A percentile compares a stretch with the other conserved stretches of the same genome.
These are phyloP conservation scores for Rubia yunnanensis DNA, from an alignment of 257 asterid genomes.

Conservation along the genomic window DNA sequence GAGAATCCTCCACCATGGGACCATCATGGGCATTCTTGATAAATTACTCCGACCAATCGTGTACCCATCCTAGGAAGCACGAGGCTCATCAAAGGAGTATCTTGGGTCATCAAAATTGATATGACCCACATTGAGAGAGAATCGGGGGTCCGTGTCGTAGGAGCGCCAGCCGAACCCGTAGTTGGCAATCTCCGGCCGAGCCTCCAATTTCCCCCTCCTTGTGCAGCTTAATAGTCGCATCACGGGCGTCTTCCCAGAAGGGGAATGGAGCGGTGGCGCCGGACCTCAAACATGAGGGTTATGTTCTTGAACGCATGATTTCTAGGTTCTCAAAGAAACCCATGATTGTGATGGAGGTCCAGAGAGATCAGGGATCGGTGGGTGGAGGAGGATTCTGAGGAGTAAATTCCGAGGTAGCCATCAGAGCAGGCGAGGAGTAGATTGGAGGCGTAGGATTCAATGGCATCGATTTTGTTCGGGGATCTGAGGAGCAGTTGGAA, in stretches of 20 bases:
- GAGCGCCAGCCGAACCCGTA: constrained; percentile 84
- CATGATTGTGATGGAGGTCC: constrained; percentile 35
- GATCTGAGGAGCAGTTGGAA: constrained; percentile 45
- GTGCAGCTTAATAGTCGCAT: no score
- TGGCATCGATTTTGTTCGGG: constrained; percentile 63
- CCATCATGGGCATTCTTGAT: constrained; percentile 63
- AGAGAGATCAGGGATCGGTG: constrained; percentile 46
- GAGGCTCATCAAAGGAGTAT: constrained; percentile 76
- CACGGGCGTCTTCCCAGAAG: no score
- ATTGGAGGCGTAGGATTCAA: constrained; percentile 65
- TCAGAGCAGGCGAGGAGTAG: constrained; percentile 84
- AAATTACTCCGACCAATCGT: constrained; percentile 46
- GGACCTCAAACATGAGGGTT: no score
- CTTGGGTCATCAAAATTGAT: constrained; percentile 74
- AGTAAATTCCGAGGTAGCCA: constrained; percentile 79
- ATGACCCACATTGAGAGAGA: constrained; percentile 74
- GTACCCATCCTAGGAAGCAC: constrained; percentile 86
- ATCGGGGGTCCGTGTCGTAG: constrained; percentile 71
- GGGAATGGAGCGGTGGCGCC: no score
- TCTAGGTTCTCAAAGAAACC: no score
- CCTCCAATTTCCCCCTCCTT: no score
- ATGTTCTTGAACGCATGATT: no score
- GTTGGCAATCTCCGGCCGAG: constrained; percentile 82
- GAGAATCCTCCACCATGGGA: constrained; percentile 68
- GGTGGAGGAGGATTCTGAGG: constrained; percentile 50